phyloP scores from a whole-genome alignment of 495 filamentous ascomycete genomes.

The Annulohypoxylon nitens region DNA sequence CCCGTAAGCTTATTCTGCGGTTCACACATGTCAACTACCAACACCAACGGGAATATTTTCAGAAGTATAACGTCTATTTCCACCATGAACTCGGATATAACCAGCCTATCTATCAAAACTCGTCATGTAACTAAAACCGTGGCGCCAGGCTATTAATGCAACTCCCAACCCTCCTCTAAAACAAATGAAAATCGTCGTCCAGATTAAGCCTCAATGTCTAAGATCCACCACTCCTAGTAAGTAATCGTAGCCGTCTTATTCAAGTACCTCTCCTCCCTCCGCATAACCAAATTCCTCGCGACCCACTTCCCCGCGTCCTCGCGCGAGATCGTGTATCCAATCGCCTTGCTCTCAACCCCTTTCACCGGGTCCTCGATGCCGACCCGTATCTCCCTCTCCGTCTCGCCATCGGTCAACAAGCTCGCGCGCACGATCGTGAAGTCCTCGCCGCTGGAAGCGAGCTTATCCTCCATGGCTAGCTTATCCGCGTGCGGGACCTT shows the following conservation, averaged over 20 bases:
- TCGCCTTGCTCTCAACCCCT: conserved; percentile 50
- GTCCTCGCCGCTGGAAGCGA: conserved; percentile 53
- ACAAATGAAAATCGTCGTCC: not conserved
- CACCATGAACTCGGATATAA: too few species aligned
- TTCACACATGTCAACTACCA: too few species aligned
- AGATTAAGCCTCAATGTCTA: not conserved
- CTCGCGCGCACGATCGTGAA: conserved; percentile 65
- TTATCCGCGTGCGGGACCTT: conserved; percentile 70
- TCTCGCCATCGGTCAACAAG: conserved; percentile 48
- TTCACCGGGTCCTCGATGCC: conserved; percentile 56
- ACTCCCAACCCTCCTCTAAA: not conserved
- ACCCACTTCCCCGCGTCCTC: conserved; percentile 59
- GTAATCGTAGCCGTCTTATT: conserved; percentile 46
- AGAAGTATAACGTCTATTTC: too few species aligned
- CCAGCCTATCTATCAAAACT: too few species aligned
- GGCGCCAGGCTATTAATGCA: not conserved
- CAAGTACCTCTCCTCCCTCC: conserved; percentile 27
- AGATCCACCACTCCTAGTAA: conserved; percentile 12
- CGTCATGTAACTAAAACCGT: too few species aligned
- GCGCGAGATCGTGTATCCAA: conserved; percentile 62
- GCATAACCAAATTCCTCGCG: conserved; percentile 45
- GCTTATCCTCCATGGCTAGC: conserved; percentile 66
- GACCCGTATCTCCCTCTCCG: conserved; percentile 51
- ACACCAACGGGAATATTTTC: too few species aligned
- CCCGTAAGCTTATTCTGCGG: not conserved